These are phyloP conservation scores for Coemansia sp. DNA, from an alignment of 192 early-diverging fungal species.

Conservation along the genomic window DNA sequence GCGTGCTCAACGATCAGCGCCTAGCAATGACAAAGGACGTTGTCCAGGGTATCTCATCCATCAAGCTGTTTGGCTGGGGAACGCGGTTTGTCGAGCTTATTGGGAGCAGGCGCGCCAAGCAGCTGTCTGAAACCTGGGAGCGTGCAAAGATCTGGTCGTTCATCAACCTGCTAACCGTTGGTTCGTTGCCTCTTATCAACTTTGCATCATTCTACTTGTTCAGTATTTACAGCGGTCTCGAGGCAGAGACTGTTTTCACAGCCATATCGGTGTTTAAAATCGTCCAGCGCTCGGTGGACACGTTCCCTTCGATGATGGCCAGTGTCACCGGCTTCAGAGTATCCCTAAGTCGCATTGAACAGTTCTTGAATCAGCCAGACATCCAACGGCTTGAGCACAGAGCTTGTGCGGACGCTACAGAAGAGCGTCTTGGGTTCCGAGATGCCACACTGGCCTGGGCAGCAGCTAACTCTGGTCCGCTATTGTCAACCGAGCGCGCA, in stretches of 20 bases:
- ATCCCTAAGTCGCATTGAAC: constrained; percentile 64
- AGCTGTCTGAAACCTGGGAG: constrained; percentile 57
- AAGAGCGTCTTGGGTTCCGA: constrained; percentile 50
- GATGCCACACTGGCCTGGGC: constrained; percentile 36
- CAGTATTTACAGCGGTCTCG: constrained; percentile 57
- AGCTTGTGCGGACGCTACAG: background rate
- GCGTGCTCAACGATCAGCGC: constrained; percentile 65
- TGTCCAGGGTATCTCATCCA: constrained; percentile 79
- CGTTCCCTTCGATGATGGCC: constrained; percentile 57
- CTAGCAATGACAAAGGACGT: constrained; percentile 76
- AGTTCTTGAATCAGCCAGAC: constrained; percentile 72
- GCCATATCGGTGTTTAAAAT: constrained; percentile 71
- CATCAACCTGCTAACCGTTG: constrained; percentile 60
- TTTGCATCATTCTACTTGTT: constrained; percentile 61
- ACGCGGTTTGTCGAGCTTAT: constrained; percentile 69
- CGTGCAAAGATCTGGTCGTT: constrained; percentile 52
- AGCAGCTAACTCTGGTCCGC: background rate
- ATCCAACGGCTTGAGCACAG: constrained; percentile 50
- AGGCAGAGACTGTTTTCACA: constrained; percentile 66
- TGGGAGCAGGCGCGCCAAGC: constrained; percentile 58
- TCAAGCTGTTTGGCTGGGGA: constrained; percentile 92
- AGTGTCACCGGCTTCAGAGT: constrained; percentile 60
- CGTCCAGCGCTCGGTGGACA: constrained; percentile 62
- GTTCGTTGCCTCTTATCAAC: constrained; percentile 59
- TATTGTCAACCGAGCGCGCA: background rate